Base-by-base conservation (phyloP, 805 yeast species). In the Wickerhamiella lipophila region DNA sequence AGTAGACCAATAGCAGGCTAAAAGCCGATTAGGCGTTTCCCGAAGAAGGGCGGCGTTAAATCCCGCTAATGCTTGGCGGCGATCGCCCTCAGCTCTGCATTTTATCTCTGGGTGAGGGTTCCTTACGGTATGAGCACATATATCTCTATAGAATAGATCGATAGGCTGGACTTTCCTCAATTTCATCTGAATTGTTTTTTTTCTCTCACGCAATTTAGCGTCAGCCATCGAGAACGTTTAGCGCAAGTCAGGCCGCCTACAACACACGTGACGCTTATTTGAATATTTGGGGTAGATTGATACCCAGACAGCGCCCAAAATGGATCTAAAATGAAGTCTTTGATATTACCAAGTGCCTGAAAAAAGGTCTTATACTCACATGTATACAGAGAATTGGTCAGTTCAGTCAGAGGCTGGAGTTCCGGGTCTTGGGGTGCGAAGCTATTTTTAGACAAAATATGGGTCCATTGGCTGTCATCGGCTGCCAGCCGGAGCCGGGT, bases 291-390 rank as follows among this genome's bases (percentile, higher is more conserved):
- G n/a, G n/a, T n/a, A n/a, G n/a, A n/a, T n/a, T n/a, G n/a, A n/a
- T 11, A 23, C 7, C 26, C 26, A 23, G 8, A 23, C 26, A 23
- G 8, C 26, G 26, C 26, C 26, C 8, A 8, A 51, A 77, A 75
- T 39, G 78, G 75, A 32, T 77, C 58, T 53, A 92, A 69, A 42
- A 83, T 77, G 45, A 74, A 72, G 58, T 83, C 88, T 62, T 85
- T 78, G 6, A 92, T 82, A 56, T 81, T 78, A 51, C 89, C 72
- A 55, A 92, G 71, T 53, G 77, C 78, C 55, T 79, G 77, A 72
- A 92, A 83, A 58, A 83, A 84, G 46, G 78, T 72, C 42, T 79
- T 73, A 63, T 92, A 92, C 60, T 89, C 95, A 55, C 95, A 83
- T 11, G 83, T 81, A 70, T 92, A 87, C 53, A 92, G 71, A 8